A percentile compares a stretch with the other conserved stretches of the same genome.
phyloP scores from a whole-genome alignment of 2,329 filamentous ascomycete genomes.

The Ceratocystiopsis sp. region DNA sequence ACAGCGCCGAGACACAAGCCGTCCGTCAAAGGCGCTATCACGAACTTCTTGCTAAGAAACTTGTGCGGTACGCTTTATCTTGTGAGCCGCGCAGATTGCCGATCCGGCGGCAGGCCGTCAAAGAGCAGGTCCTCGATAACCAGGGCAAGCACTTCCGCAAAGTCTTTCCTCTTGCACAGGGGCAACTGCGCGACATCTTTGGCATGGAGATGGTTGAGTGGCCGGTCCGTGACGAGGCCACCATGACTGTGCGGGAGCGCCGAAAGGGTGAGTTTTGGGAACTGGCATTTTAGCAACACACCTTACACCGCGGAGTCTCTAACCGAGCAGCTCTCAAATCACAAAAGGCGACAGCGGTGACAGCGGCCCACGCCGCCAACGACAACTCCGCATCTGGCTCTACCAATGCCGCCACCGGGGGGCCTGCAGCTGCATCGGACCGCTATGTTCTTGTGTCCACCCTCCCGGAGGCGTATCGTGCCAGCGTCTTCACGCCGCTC shows the following conservation, averaged over 20 bases:
- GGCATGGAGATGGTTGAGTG: conserved; percentile 89
- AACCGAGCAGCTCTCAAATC: neutral
- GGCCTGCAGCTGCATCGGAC: conserved; percentile 22
- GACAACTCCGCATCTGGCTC: neutral
- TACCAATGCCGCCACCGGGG: neutral
- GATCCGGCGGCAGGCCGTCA: conserved; percentile 44
- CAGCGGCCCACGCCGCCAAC: no score
- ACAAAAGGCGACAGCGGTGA: conserved; percentile 15
- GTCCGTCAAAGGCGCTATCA: conserved; percentile 20
- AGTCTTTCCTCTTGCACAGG: conserved; percentile 64
- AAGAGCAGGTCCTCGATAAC: conserved; percentile 56
- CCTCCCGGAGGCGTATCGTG: conserved; percentile 51
- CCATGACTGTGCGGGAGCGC: conserved; percentile 47
- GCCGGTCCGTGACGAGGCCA: conserved; percentile 63
- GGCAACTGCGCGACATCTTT: conserved; percentile 52
- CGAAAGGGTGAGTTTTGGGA: conserved; percentile 43
- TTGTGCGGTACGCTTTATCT: conserved; percentile 51
- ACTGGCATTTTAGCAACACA: neutral
- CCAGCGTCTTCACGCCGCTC: conserved; percentile 13
- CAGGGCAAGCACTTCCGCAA: conserved; percentile 53
- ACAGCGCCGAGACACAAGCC: conserved; percentile 1
- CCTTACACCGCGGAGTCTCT: no score
- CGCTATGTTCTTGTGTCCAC: conserved; percentile 63
- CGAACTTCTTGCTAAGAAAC: conserved; percentile 41
- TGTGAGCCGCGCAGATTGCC: conserved; percentile 46